phyloP scores from a whole-genome alignment of 306 rosid genomes.

The Mucuna pruriens region DNA sequence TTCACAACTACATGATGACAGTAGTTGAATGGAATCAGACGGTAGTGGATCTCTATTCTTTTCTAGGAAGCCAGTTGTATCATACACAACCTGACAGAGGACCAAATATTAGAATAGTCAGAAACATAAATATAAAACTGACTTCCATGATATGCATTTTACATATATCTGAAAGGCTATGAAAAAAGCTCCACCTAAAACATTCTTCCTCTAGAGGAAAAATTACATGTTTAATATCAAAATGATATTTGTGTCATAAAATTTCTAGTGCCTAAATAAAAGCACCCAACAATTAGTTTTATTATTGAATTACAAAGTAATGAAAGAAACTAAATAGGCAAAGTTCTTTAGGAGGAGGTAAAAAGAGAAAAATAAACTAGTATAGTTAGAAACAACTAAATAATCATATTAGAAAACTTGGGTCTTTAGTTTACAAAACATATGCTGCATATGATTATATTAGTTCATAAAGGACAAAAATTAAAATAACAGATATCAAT shows the following conservation, averaged over 20 bases:
- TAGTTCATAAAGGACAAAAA: neutral
- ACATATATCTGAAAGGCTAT: conserved; percentile 15
- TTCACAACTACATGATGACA: conserved; percentile 69
- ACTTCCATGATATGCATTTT: conserved; percentile 24
- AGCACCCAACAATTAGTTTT: neutral
- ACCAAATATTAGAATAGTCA: conserved; percentile 39
- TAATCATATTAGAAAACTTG: neutral
- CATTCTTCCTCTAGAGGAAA: neutral
- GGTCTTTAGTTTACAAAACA: neutral
- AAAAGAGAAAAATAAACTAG: neutral
- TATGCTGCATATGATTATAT: neutral
- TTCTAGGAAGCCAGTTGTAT: conserved; percentile 82
- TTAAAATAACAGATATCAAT: neutral
- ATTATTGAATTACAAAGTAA: neutral
- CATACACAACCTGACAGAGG: conserved; percentile 72
- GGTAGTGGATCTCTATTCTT: conserved; percentile 83
- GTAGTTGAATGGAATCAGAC: conserved; percentile 68
- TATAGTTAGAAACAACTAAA: neutral
- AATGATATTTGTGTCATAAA: neutral
- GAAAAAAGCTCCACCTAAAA: neutral
- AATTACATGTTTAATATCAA: conserved; percentile 19
- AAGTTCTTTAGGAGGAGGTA: neutral
- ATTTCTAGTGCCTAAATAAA: neutral
- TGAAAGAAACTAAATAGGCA: neutral
- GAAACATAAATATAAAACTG: conserved; percentile 22